phyloP scores from a whole-genome alignment of 2,329 filamentous ascomycete genomes.

The Lachnellula hyalina region DNA sequence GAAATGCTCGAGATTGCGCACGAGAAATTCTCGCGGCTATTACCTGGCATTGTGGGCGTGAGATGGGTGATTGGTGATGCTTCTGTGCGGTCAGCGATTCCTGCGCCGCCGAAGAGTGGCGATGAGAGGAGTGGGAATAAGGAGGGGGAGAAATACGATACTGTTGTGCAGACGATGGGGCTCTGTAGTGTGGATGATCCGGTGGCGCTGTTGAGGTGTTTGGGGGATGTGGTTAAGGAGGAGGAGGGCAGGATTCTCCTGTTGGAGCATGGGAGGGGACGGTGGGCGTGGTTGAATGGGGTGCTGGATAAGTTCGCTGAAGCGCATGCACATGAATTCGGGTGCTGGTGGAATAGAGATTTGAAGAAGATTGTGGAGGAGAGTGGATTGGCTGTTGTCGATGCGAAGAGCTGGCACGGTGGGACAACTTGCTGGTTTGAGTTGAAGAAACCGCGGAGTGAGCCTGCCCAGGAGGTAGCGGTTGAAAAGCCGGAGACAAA shows the following conservation, averaged over 20 bases:
- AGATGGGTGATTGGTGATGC: slow-evolving; percentile 34
- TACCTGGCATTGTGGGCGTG: slow-evolving; percentile 37
- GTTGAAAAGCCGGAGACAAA: not conserved
- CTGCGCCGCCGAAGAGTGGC: slow-evolving; percentile 21
- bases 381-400: slow-evolving; percentile 53
- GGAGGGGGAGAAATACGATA: slow-evolving; percentile 46
- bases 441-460: slow-evolving; percentile 33
- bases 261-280: slow-evolving; percentile 57
- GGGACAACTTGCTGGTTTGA: slow-evolving; percentile 57
- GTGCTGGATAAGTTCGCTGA: slow-evolving; percentile 50
- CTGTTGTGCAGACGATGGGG: slow-evolving; percentile 59
- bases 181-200: slow-evolving; percentile 58
- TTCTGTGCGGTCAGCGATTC: slow-evolving; percentile 17
- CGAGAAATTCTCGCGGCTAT: slow-evolving; percentile 43
- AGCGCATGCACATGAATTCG: slow-evolving; percentile 53
- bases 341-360: slow-evolving; percentile 66
- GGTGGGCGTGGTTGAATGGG: slow-evolving; percentile 49
- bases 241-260: slow-evolving; percentile 54
- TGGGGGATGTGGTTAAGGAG: slow-evolving; percentile 48
- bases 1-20: slow-evolving; percentile 57
- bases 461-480: not conserved
- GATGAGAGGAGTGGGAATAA: slow-evolving; percentile 22
- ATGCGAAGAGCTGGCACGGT: slow-evolving; percentile 47
- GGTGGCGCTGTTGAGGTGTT: slow-evolving; percentile 45
- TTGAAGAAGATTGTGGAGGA: slow-evolving; percentile 49